Base-by-base conservation (phyloP, 164 flowering plant species). In the Vitis labrusca region DNA sequence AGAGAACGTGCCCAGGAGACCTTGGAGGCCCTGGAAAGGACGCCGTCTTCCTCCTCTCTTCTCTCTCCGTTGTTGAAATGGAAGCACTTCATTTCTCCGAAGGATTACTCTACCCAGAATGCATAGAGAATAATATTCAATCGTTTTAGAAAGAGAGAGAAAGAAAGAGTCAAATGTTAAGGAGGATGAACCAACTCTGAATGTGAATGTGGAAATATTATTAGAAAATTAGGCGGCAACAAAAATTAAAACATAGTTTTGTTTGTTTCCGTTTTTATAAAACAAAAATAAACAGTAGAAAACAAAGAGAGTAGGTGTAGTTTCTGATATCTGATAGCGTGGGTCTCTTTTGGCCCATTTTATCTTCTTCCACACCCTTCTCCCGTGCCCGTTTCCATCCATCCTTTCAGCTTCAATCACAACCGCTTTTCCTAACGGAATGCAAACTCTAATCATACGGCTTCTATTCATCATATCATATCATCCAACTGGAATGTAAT, bases 1-100 rank as follows among this genome's bases (percentile, higher is more conserved):
- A 85, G 75, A 5, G 97, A 92, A 14, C 97, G 83, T 0, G 88
- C 93, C 98, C 97, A 94, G 0, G 97, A 89, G 10, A 91, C 84
- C 84, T 67, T 84, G 9, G 89, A 78, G 8, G 73, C 61, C 69
- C 86, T 73, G 8, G 86, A 80, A 19, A 67, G 68, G 66, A 51
- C 72, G 37, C 77, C 81, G 51, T 77, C 83, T 2, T 67, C 88
- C 8, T 81, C 85, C 49, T 78, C 86, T 44, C 75, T 70, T 63
- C 74, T 75, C 64, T 88, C 91, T 0, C 89, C 92, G 70, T 79
- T 89, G 9, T 88, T 77, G 83, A 92, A 94, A 64, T 90, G 91
- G 61, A 94, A 94, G 70, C 98, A 94, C 90, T 89, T 91, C 98
- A 94, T 93, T 11, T 23, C 47, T 62, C 37, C 17, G 32, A 11